Base-by-base conservation (phyloP, 768 basidiomycete species). In the Stropharia rugosoannulata region DNA sequence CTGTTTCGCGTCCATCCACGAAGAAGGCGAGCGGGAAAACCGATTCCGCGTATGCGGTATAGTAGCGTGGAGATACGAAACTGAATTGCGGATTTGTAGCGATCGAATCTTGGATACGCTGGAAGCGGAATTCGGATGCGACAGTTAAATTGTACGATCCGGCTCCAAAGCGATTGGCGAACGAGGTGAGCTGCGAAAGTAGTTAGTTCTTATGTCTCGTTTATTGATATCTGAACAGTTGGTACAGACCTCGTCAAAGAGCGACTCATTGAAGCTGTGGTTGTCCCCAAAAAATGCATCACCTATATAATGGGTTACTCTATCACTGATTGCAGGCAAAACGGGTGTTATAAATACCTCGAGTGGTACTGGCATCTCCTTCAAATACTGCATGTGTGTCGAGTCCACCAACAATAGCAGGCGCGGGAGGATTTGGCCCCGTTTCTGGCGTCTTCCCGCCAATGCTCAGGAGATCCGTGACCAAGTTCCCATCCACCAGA, bases 21-120 rank as follows among this genome's bases (percentile, higher is more conserved):
- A 67, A 67, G 46, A 67, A 66, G 27, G 51, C 35, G 18, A 52
- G 27, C 10, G 51, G 51, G 41, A 52, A 52, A 16, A 52, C 16
- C 7, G 25, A 53, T 38, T 66, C 65, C 4, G 65, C 65, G 22
- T 58, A 66, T 2, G 60, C 63, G n/a, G 63, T 64, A 29, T 57
- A 64, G 37, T 59, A 64, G 3, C 65, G 63, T 37, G 65, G 65
- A 2, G 65, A 64, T 18, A 66, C 43, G 22, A 66, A 54, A n/a
- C 63, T 59, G 47, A 66, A 67, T 15, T 61, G 41, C 5, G 66
- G 66, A 48, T 67, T 67, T 15, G 59, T 64, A 8, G 63, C 58
- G 19, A 62, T 67, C 19, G 66, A 67, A 22, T 67, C 61, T 38
- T 64, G 63, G 40, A 67, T 66, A 32, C 64, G 64, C 15, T 62